Base-by-base conservation (phyloP, 345 rosid species). In the Lumnitzera racemosa region DNA sequence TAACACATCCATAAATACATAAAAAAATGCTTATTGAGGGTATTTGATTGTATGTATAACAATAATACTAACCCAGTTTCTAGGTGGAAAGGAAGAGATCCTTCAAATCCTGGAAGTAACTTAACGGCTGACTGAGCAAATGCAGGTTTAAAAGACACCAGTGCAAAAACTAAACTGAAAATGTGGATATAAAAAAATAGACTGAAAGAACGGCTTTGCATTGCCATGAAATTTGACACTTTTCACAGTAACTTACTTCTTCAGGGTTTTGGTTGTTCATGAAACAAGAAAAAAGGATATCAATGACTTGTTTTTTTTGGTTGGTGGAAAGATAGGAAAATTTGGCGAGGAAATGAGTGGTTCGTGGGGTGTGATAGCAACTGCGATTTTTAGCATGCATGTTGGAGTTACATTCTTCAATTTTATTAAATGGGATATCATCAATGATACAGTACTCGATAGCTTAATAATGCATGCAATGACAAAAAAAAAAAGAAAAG, bases 31-130 rank as follows among this genome's bases (percentile, higher is more conserved):
- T 3, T 49, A 13, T 3, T 12, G 11, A 49, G 14, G 51, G 1
- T n/a, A 49, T 3, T 49, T 27, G 3, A 27, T 27, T 27, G 5
- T 27, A 5, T 1, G 3, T 49, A 13, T 49, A 49, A 49, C 1
- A 49, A 13, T 49, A 16, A n/a, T 49, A 59, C 61, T 67, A 63
- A 84, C 95, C 90, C 95, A 3, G 95, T 87, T 79, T 87, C 88
- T 20, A 87, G 81, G 48, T 76, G 51, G 51, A 87, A 87, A 49
- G 90, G 90, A 47, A 87, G 88, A 61, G 80, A 67, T 3, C 90
- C 94, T 24, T 78, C 61, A 51, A 81, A 82, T 64, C 90, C 94
- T 16, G 90, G 94, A 68, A 84, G 88, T 51, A 67, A 75, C 68
- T 72, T 67, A 13, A 87, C 73, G 1, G 49, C 17, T 15, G 76